phyloP scores from a whole-genome alignment of 208 protist genomes.

The Trichomonas vaginalis region DNA sequence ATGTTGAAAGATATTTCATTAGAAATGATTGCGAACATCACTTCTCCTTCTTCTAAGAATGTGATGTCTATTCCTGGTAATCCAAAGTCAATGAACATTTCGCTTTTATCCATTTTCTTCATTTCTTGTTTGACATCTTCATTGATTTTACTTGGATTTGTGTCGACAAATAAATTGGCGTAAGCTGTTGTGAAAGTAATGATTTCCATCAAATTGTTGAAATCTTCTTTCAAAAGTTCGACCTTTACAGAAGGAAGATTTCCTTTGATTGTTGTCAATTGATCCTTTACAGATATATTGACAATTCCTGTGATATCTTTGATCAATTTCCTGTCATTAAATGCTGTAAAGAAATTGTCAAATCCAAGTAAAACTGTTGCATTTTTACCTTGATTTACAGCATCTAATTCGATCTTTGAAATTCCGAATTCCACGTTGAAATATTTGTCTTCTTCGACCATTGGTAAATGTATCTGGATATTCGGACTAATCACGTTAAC shows the following conservation, averaged over 20 bases:
- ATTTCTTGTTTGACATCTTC: no score
- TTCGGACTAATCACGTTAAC: not conserved
- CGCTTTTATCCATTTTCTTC: not conserved
- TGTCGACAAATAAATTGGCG: not conserved
- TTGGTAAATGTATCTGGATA: not conserved
- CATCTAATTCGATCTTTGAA: not conserved
- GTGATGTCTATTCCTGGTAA: not conserved
- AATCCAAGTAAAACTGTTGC: not conserved
- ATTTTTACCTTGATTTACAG: not conserved
- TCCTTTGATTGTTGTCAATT: not conserved
- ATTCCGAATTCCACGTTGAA: not conserved
- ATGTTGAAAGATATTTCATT: not conserved
- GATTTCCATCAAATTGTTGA: not conserved
- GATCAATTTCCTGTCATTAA: not conserved
- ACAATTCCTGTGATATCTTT: not conserved
- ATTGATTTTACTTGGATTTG: not conserved
- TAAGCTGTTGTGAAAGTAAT: not conserved
- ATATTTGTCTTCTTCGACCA: not conserved
- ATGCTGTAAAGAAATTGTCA: not conserved
- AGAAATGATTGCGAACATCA: not conserved
- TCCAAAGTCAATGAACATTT: not conserved
- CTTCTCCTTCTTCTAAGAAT: not conserved
- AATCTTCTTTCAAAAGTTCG: not conserved
- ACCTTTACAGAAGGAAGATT: not conserved
- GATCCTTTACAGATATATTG: not conserved